phyloP scores from a whole-genome alignment of 2,329 filamentous ascomycete genomes.

The Scedosporium minutisporum region DNA sequence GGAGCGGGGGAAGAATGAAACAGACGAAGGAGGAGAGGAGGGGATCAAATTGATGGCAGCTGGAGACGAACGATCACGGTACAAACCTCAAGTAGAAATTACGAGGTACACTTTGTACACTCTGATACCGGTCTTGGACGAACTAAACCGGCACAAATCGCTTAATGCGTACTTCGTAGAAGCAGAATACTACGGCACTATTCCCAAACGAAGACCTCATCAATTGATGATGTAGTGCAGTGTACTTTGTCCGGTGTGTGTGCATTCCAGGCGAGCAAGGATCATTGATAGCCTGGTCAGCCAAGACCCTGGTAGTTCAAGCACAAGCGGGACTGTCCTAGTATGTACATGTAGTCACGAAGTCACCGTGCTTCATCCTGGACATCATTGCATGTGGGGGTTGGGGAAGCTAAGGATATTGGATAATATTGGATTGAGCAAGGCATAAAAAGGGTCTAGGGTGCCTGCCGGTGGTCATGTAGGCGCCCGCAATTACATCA shows the following conservation, averaged over 20 bases:
- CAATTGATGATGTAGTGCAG: neutral
- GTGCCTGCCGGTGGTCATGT: neutral
- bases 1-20: neutral
- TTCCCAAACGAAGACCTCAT: no score
- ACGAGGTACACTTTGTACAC: no score
- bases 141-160: no score
- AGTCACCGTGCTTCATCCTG: neutral
- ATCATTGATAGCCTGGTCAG: neutral
- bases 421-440: neutral
- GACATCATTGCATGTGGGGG: neutral
- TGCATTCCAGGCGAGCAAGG: neutral
- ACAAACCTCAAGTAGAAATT: neutral
- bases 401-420: neutral
- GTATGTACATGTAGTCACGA: no score
- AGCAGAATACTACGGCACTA: no score
- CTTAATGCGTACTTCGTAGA: no score
- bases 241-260: neutral
- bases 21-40: neutral
- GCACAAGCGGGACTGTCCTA: no score
- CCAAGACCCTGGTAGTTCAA: neutral
- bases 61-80: neutral
- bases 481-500: neutral
- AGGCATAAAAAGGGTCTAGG: neutral
- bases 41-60: no score
- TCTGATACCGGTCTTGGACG: no score